Base-by-base conservation (phyloP, 2,329 filamentous ascomycete species). In the Remersonia thermophila region DNA sequence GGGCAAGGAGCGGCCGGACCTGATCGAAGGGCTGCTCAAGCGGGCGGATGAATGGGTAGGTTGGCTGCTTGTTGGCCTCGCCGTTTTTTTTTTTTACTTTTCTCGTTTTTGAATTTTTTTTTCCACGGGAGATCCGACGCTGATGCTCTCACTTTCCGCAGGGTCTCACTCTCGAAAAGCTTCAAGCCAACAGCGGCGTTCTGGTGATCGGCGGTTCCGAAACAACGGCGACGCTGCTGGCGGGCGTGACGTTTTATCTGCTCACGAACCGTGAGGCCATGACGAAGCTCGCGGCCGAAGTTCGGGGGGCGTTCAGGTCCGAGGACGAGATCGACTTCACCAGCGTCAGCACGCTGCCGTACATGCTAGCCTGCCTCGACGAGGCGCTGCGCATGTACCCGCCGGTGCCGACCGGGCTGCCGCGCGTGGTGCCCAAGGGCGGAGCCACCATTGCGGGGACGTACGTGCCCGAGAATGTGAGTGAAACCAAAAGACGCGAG, bases 191-290 rank as follows among this genome's bases (percentile, higher is more conserved):
- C 36, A 45, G 46, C 33, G 36, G 41, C n/a, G 44, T 55, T 9
- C 46, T 62, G 3, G 53, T 70, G 20, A 51, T 64, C 11, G 66
- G 65, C 5, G 66, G 67, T 4, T 64, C 62, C 3, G 67, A 71
- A 45, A 72, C 67, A 4, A 69, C 66, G 1, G 63, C 67, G 0
- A 67, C 65, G 0, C 51, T 63, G 3, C 52, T 70, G 12, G 51
- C 56, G 42, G 48, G 63, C 44, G 46, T 54, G 41, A 44, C 53
- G 0, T 69, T 57, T 40, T 48, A 62, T 4, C 50, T 70, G 7
- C 47, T 64, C 2, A 54, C 50, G 3, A 52, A 65, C 37, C 58
- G 56, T 0, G 44, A 53, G 2, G 50, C 53, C 0, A 44, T 65
- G 33, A 41, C 48, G 2, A 59, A 54, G 23, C 51, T 71, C 3